Base-by-base conservation (phyloP, 352 stramenopile genomes). In the Globisporangium viniferum region DNA sequence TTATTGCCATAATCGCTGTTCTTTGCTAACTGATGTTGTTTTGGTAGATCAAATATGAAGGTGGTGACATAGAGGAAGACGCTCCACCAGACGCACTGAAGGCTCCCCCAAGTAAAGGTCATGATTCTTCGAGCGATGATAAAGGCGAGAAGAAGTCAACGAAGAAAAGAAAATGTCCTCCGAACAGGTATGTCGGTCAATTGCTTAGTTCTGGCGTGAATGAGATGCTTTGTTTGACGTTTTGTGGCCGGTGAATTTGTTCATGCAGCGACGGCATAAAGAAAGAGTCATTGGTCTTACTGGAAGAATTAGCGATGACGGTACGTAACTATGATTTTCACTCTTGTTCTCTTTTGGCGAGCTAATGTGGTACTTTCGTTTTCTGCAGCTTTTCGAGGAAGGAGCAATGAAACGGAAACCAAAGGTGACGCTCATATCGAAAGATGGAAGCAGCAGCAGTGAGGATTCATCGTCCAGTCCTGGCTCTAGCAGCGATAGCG, bases 241-340 rank as follows among this genome's bases (percentile, higher is more conserved):
- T 44, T 15, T 55, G 15, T 20, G 22, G 18, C 12, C 44, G 15
- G 22, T 24, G 12, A n/a, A 20, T 60, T 35, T 22, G 12, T 55
- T 59, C 46, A 15, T 33, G 22, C 24, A 71, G 66, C 10, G n/a
- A 48, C 8, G 68, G 69, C 55, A 68, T 86, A 5, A 69, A 70
- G 27, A 74, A 58, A 3, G 79, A 92, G 20, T 75, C 77, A 20
- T 27, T 88, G 20, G 88, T 88, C 62, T 53, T 92, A 29, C 71
- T 92, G 5, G 80, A 92, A 48, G 82, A 92, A 49, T 68, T 92
- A 20, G 80, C 80, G 2, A 78, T 90, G 76, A 90, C 82, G 66
- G 81, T 90, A 69, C 5, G 41, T 65, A 7, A 14, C 31, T 10
- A 22, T 3, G 8, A 51, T 51, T 51, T n/a, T 22, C 18, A 12